A percentile compares a stretch with the other conserved stretches of the same genome.
phyloP scores from a whole-genome alignment of 129 eudicot genomes.

The Flaveria robusta region DNA sequence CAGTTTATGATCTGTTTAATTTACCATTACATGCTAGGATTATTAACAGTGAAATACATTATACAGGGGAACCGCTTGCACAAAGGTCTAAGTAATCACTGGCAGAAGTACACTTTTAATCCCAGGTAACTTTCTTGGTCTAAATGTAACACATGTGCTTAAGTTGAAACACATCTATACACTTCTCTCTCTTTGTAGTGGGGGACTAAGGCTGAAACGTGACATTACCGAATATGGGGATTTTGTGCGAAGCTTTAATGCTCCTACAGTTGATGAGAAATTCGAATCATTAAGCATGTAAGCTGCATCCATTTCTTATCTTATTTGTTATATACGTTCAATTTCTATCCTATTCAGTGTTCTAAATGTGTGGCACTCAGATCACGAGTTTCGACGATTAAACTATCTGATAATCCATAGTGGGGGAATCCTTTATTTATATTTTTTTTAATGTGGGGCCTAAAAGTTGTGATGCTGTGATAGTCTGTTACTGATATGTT shows the following conservation, averaged over 20 bases:
- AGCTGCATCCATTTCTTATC: conserved; percentile 36
- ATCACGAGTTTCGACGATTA: not conserved
- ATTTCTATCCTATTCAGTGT: not conserved
- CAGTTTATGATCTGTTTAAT: not conserved
- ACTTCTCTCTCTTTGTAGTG: conserved; percentile 45
- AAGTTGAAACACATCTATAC: not conserved
- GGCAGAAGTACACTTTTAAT: conserved; percentile 93
- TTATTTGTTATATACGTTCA: not conserved
- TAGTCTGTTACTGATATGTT: conserved; percentile 13
- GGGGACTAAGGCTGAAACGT: conserved; percentile 95
- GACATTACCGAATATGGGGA: conserved; percentile 98
- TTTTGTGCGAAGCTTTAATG: conserved; percentile 92
- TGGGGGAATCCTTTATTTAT: not conserved
- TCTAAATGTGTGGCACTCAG: conserved; percentile 4
- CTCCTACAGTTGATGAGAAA: conserved; percentile 94
- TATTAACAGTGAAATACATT: not conserved
- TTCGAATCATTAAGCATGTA: conserved; percentile 96
- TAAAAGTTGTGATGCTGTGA: not conserved
- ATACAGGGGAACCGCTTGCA: conserved; percentile 93
- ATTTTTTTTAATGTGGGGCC: not conserved
- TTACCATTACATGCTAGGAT: conserved; percentile 21
- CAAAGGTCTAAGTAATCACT: conserved; percentile 83
- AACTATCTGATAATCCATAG: not conserved
- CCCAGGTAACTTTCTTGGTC: conserved; percentile 63
- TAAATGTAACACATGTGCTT: conserved; percentile 18